These are phyloP conservation scores for Xylariales sp. DNA, from an alignment of 2,329 filamentous ascomycete species.

Conservation along the genomic window DNA sequence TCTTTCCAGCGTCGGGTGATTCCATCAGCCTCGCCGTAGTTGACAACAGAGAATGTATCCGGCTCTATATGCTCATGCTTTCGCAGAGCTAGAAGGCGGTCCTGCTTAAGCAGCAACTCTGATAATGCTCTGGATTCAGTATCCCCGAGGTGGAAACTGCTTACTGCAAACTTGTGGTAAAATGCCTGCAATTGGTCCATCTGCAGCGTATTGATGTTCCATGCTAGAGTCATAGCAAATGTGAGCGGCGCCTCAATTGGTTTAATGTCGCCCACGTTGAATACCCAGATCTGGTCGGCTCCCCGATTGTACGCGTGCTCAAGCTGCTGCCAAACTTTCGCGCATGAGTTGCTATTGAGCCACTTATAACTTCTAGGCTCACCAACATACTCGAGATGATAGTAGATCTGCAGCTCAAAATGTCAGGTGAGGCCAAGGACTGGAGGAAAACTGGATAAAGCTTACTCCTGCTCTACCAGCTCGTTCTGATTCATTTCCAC, in stretches of 20 bases:
- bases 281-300: constrained; percentile 58
- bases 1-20: constrained; percentile 49
- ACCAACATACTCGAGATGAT: constrained; percentile 52
- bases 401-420: too few relatives aligned
- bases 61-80: constrained; percentile 58
- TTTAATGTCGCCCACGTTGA: constrained; percentile 63
- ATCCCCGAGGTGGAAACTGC: too few relatives aligned
- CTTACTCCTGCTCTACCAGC: constrained; percentile 51
- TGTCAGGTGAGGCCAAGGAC: too few relatives aligned
- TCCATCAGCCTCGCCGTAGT: constrained; percentile 57
- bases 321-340: constrained; percentile 64
- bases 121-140: too few relatives aligned
- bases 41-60: constrained; percentile 51
- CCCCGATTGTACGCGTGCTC: constrained; percentile 53
- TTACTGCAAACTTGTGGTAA: too few relatives aligned
- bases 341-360: constrained; percentile 63
- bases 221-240: too few relatives aligned
- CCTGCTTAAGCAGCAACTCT: too few relatives aligned
- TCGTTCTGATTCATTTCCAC: constrained; percentile 46
- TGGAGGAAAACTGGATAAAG: too few relatives aligned
- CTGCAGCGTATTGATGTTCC: too few relatives aligned
- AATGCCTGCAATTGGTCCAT: too few relatives aligned
- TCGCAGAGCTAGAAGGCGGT: too few relatives aligned
- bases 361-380: constrained; percentile 56
- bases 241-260: constrained; percentile 58